Evolutionary conservation across 768 basidiomycete genomes (phyloP), one percentile per base, ranked within the genome.

Genomic region (Butyriboletus loyo): DNA sequence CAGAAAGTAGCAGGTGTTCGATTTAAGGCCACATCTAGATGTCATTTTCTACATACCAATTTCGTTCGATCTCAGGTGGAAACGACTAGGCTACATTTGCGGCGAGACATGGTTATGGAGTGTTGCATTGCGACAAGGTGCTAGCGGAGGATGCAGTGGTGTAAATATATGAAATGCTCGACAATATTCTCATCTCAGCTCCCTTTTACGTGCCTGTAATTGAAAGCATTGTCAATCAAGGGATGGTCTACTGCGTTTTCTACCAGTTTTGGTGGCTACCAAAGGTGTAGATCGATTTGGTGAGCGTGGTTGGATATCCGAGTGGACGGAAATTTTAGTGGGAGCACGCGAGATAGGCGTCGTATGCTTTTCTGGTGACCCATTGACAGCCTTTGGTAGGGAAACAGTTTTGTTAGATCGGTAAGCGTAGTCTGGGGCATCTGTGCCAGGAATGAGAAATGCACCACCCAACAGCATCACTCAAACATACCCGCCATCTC

Each of bases 401-500:
- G 32, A 25, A 7, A 13, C 37, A 6, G 41, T 30, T 34, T 61
- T 63, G 28, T 44, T 49, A 7, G 60, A 27, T 42, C 47, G 61
- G 46, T 58, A 61, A 21, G 56, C 43, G n/a, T 71, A 70, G 25
- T 60, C 60, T 39, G 66, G 53, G 22, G 62, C 47, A 7, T 35
- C 68, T 69, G 25, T 0, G 27, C 32, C 14, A 9, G 8, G 10
- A 25, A 25, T 66, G 40, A 64, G 54, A 50, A 41, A 35, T n/a
- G 19, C 2, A 17, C 2, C 11, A 36, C 41, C 27, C 1, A 34
- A 7, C 27, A 14, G 1, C 15, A 14, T 31, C 30, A 4, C 24
- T 46, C 1, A 19, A 13, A 66, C 73, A 13, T 57, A 81, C 80
- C 74, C 79, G 76, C 46, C 70, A 69, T 66, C 43, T 54, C 62